Evolutionary conservation across 164 flowering plant genomes (phyloP).

Genomic region (Magnolia sinica): DNA sequence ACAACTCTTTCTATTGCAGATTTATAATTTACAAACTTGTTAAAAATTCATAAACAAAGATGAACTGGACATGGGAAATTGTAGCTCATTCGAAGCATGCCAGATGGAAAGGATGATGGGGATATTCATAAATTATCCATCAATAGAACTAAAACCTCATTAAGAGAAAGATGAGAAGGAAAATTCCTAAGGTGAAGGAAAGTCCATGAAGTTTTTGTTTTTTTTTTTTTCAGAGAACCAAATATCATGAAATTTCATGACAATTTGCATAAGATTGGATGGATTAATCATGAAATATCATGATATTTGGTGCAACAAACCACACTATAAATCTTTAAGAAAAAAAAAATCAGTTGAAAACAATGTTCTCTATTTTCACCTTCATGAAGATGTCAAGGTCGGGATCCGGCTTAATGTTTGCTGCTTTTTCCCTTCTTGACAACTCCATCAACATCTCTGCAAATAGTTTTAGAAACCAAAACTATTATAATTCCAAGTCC

Average conservation of each 20-base stretch:
- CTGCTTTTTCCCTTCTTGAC: slow-evolving; percentile 69
- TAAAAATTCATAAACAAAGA: not conserved
- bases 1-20: not conserved
- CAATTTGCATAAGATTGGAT: too few species aligned
- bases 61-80: not conserved
- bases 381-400: slow-evolving; percentile 86
- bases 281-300: too few species aligned
- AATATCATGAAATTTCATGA: not conserved
- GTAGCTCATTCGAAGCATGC: not conserved
- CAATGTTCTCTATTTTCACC: slow-evolving; percentile 30
- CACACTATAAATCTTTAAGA: not conserved
- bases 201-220: too few species aligned
- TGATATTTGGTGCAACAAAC: too few species aligned
- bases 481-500: not conserved
- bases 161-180: not conserved
- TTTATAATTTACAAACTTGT: not conserved
- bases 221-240: too few species aligned
- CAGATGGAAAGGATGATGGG: not conserved
- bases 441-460: slow-evolving; percentile 40
- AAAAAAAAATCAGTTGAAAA: not conserved
- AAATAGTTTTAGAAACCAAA: not conserved
- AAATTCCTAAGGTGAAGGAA: not conserved
- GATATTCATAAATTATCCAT: not conserved
- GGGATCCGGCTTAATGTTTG: slow-evolving; percentile 6
- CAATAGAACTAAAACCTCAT: not conserved